Percentiles rank a stretch among this genome's conserved stretches.
These are phyloP conservation scores for Spinacia oleracea DNA, from an alignment of 179 eudicot genomes.

Conservation along the genomic window DNA sequence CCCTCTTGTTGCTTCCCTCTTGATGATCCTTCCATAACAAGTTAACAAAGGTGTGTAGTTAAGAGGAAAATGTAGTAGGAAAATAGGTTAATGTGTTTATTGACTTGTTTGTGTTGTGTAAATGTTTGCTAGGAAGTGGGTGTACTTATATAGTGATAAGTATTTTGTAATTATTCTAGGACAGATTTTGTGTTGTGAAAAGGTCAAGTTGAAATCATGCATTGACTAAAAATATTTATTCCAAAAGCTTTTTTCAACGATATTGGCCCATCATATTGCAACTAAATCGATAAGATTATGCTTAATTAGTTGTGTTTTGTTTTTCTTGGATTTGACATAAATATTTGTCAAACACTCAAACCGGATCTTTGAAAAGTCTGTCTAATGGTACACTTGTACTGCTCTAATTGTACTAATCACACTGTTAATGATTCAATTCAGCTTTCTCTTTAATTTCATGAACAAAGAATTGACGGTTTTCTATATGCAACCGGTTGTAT, in stretches of 20 bases:
- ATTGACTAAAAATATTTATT: background rate
- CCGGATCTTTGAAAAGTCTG: slow-evolving; percentile 7
- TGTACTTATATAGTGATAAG: background rate
- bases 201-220: slow-evolving; percentile 5
- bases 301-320: background rate
- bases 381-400: background rate
- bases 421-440: background rate
- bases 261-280: slow-evolving; percentile 14
- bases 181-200: background rate
- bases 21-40: slow-evolving; percentile 34
- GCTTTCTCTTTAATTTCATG: background rate
- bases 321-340: slow-evolving; percentile 11
- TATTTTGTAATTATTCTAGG: background rate
- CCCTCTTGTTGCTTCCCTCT: slow-evolving; percentile 25
- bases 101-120: background rate
- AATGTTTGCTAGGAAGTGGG: background rate
- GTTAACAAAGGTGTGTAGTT: background rate
- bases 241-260: background rate
- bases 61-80: background rate
- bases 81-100: no score
- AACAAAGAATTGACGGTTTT: background rate
- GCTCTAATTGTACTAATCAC: background rate
- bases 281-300: slow-evolving; percentile 13
- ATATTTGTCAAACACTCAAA: slow-evolving; percentile 1
- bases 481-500: no score